A percentile compares a stretch with the other conserved stretches of the same genome.
These are phyloP conservation scores for Scalesia atractyloides DNA, from an alignment of 129 eudicot genomes.

Conservation along the genomic window DNA sequence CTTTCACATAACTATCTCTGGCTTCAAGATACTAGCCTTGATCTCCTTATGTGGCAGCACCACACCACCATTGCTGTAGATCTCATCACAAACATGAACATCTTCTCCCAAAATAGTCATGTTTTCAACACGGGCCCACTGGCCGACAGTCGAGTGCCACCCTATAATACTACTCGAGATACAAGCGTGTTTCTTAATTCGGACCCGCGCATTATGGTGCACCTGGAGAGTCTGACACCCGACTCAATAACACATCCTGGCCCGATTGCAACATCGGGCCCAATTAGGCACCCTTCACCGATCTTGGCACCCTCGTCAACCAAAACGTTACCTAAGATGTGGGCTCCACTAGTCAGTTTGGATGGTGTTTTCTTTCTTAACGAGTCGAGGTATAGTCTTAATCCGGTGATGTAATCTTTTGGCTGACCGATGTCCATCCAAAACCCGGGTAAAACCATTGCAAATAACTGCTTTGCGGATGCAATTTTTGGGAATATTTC, in stretches of 20 bases:
- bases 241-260: conserved; percentile 88
- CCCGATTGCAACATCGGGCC: conserved; percentile 92
- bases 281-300: conserved; percentile 89
- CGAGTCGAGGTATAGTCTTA: conserved; percentile 78
- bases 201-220: conserved; percentile 90
- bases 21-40: conserved; percentile 85
- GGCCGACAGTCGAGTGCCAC: conserved; percentile 95
- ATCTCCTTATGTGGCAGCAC: conserved; percentile 97
- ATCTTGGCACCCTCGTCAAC: conserved; percentile 81
- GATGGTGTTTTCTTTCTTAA: conserved; percentile 61
- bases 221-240: conserved; percentile 80
- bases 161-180: conserved; percentile 78
- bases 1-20: conserved; percentile 87
- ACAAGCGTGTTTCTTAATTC: conserved; percentile 83
- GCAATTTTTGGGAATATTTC: conserved; percentile 82
- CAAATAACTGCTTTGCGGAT: conserved; percentile 55
- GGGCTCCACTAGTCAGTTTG: conserved; percentile 57
- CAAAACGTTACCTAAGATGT: conserved; percentile 74
- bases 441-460: conserved; percentile 90
- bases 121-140: conserved; percentile 90
- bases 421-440: conserved; percentile 99
- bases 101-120: conserved; percentile 93
- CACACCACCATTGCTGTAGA: conserved; percentile 89
- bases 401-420: conserved; percentile 78
- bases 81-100: conserved; percentile 87